Evolutionary conservation across 306 rosid species (phyloP).

Genomic region (Glycyrrhiza uralensis): DNA sequence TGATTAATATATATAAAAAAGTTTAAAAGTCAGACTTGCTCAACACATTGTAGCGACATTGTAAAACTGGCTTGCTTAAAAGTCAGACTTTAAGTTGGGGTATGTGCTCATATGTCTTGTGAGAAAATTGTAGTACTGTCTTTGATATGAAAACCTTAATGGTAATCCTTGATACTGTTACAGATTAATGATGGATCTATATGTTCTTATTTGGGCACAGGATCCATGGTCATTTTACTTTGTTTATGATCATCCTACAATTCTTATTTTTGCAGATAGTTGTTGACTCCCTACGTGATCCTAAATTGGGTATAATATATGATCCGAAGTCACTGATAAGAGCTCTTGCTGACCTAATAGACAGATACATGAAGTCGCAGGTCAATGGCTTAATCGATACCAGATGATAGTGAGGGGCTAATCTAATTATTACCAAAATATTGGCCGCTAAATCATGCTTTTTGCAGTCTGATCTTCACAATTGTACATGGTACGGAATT

Average conservation of each 20-base stretch:
- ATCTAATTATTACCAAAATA: background rate
- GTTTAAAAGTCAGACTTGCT: background rate
- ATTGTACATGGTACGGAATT: constrained; percentile 16
- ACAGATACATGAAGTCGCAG: constrained; percentile 38
- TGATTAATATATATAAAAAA: background rate
- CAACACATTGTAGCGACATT: background rate
- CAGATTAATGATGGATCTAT: background rate
- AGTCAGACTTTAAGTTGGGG: background rate
- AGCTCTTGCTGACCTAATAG: constrained; percentile 56
- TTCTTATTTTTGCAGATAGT: constrained; percentile 54
- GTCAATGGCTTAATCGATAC: constrained; percentile 28
- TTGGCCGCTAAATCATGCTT: constrained; percentile 10
- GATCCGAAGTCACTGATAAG: constrained; percentile 71
- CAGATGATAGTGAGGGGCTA: constrained; percentile 18
- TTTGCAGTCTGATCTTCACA: constrained; percentile 21
- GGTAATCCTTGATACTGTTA: background rate
- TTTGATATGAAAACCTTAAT: background rate
- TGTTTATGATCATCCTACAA: background rate
- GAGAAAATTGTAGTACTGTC: background rate
- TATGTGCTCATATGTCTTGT: background rate
- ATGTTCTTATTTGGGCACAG: background rate
- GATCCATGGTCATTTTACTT: background rate
- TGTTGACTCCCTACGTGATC: constrained; percentile 67
- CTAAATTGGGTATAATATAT: constrained; percentile 69
- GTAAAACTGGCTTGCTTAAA: background rate